phyloP scores from a whole-genome alignment of 768 basidiomycete species.

The Coprinopsis marcescibilis region DNA sequence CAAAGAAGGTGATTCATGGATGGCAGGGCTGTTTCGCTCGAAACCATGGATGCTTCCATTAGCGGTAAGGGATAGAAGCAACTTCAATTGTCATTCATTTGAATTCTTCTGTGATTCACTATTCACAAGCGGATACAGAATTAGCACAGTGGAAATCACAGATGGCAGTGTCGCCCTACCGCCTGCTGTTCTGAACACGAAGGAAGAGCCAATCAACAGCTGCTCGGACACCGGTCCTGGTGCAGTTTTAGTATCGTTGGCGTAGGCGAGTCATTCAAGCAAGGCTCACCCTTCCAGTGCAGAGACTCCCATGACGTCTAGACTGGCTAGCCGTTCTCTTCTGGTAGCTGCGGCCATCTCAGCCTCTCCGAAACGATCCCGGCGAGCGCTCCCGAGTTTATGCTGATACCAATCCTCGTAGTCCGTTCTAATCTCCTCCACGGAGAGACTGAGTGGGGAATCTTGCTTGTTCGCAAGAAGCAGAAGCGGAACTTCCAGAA shows the following conservation, averaged over 20 bases:
- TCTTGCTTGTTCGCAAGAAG: slow-evolving; percentile 98
- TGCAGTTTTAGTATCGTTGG: background rate
- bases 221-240: slow-evolving; percentile 80
- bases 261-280: background rate
- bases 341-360: slow-evolving; percentile 39
- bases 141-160: background rate
- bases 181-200: slow-evolving; percentile 84
- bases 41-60: too few relatives aligned
- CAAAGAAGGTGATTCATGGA: too few relatives aligned
- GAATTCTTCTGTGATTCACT: slow-evolving; percentile 11
- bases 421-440: slow-evolving; percentile 85
- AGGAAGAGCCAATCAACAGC: slow-evolving; percentile 95
- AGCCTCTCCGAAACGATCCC: slow-evolving; percentile 44
- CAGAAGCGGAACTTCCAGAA: slow-evolving; percentile 83
- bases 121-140: background rate
- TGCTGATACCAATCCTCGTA: slow-evolving; percentile 84
- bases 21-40: background rate
- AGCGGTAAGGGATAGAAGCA: background rate
- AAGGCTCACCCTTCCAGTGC: slow-evolving; percentile 79
- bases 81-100: background rate
- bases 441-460: slow-evolving; percentile 68
- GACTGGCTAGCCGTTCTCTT: slow-evolving; percentile 60
- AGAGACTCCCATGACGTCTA: slow-evolving; percentile 87
- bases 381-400: slow-evolving; percentile 62
- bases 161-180: slow-evolving; percentile 31